Conservation (phyloP, 805 yeast genomes). For the Hanseniaspora nectarophila region DNA sequence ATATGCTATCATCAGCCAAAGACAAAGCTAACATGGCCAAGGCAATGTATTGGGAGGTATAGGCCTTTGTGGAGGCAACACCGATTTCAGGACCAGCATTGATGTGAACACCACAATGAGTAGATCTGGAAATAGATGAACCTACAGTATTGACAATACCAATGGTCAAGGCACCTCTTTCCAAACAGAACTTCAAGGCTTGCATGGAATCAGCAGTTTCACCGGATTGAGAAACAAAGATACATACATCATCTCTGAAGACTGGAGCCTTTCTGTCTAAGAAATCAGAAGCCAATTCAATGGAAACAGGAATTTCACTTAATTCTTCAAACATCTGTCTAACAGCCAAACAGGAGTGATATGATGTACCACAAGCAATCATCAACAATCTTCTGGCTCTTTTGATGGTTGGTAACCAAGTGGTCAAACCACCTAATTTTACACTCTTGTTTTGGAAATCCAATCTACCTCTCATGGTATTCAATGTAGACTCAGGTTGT, state of each 20-base stretch:
- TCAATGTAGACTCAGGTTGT: conserved; percentile 95
- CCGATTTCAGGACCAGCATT: conserved; percentile 99
- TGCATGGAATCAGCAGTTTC: conserved; percentile 96
- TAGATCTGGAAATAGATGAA: conserved; percentile 88
- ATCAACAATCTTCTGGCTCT: conserved; percentile 89
- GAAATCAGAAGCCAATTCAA: conserved; percentile 89
- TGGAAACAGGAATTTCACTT: conserved; percentile 86
- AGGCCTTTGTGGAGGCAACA: conserved; percentile 97
- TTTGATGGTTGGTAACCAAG: conserved; percentile 76
- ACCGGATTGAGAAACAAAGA: conserved; percentile 96
- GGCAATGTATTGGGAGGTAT: conserved; percentile 96
- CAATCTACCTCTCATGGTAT: conserved; percentile 98
- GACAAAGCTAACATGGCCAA: conserved; percentile 92
- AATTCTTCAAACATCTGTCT: conserved; percentile 93
- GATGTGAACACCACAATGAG: conserved; percentile 98
- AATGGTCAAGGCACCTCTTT: conserved; percentile 92
- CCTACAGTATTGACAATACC: conserved; percentile 98
- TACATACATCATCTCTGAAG: conserved; percentile 93
- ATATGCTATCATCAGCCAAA: conserved; percentile 82
- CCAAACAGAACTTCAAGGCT: conserved; percentile 89
- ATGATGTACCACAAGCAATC: conserved; percentile 99
- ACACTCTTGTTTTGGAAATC: conserved; percentile 73
- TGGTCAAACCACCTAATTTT: conserved; percentile 79
- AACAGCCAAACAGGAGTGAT: conserved; percentile 95
- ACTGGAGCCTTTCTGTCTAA: conserved; percentile 93